Evolutionary conservation across 208 protist genomes (phyloP).

Genomic region (Leishmania gerbilli): DNA sequence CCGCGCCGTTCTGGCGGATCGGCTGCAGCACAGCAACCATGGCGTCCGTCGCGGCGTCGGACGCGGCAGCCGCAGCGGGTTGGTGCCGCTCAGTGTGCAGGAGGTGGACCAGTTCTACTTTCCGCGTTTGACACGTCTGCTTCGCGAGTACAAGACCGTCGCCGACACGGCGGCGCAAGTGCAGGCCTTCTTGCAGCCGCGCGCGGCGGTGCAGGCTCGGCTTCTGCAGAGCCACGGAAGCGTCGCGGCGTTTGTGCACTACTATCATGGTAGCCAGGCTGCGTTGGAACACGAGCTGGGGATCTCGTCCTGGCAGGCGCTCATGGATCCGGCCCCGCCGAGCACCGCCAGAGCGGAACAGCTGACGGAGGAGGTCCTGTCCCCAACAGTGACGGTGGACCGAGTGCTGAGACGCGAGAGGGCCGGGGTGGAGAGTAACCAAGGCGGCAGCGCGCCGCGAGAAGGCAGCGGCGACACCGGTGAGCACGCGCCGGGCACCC

Average conservation of each 20-base stretch:
- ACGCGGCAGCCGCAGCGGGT: constrained; percentile 18
- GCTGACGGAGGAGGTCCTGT: constrained; percentile 2
- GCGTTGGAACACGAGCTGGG: constrained; percentile 66
- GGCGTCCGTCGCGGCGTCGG: constrained; percentile 19
- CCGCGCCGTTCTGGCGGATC: constrained; percentile 40
- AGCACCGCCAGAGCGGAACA: not conserved
- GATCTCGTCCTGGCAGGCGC: constrained; percentile 31
- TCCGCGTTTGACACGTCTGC: constrained; percentile 45
- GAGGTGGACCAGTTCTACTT: constrained; percentile 39
- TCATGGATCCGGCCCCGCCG: constrained; percentile 18
- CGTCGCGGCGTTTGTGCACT: constrained; percentile 63
- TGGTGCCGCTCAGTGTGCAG: constrained; percentile 24
- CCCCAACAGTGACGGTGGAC: constrained; percentile 20
- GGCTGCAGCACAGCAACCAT: constrained; percentile 40
- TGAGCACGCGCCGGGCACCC: not conserved
- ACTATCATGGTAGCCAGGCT: constrained; percentile 60
- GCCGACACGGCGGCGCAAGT: constrained; percentile 52
- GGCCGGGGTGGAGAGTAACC: not conserved
- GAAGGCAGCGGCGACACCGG: not conserved
- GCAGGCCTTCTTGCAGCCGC: constrained; percentile 36
- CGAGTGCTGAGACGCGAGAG: constrained; percentile 3
- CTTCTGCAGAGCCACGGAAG: constrained; percentile 55
- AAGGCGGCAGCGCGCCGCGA: not conserved
- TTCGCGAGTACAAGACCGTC: constrained; percentile 22
- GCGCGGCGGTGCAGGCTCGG: constrained; percentile 24